These are phyloP conservation scores for Fusarium verticillioides DNA, from an alignment of 2,329 filamentous ascomycete genomes.

Conservation along the genomic window DNA sequence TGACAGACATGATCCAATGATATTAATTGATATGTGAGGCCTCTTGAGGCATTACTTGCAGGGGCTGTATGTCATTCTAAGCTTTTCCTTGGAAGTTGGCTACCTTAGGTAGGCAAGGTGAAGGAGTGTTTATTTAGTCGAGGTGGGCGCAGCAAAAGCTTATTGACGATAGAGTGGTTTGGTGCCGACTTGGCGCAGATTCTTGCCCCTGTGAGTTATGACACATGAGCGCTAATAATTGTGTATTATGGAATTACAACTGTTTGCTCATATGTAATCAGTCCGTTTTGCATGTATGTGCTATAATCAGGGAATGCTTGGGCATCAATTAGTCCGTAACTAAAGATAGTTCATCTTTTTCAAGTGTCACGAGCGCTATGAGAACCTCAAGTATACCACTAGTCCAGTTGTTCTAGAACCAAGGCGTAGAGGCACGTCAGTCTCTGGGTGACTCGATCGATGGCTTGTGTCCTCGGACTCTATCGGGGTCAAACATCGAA, in stretches of 20 bases:
- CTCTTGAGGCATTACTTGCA: neutral
- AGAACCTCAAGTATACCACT: neutral
- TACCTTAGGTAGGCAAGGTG: neutral
- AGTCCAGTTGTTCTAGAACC: neutral
- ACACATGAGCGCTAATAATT: neutral
- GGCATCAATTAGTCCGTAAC: neutral
- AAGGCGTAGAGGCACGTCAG: neutral
- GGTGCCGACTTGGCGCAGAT: conserved; percentile 40
- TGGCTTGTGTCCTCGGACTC: neutral
- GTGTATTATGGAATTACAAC: neutral
- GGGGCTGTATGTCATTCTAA: conserved; percentile 16
- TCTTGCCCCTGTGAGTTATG: neutral
- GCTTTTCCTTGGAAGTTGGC: conserved; percentile 22
- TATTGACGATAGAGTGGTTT: conserved; percentile 42
- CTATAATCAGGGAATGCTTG: neutral
- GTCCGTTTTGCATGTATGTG: neutral
- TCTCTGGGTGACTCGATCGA: neutral
- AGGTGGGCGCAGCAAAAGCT: conserved; percentile 44
- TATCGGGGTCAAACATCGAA: neutral
- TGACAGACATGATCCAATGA: neutral
- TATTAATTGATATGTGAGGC: neutral
- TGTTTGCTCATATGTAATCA: neutral
- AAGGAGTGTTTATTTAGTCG: conserved; percentile 6
- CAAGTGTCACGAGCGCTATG: neutral
- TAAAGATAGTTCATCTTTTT: neutral